Evolutionary conservation across 257 asterid genomes (phyloP).

Genomic region (Verbascum thapsus): DNA sequence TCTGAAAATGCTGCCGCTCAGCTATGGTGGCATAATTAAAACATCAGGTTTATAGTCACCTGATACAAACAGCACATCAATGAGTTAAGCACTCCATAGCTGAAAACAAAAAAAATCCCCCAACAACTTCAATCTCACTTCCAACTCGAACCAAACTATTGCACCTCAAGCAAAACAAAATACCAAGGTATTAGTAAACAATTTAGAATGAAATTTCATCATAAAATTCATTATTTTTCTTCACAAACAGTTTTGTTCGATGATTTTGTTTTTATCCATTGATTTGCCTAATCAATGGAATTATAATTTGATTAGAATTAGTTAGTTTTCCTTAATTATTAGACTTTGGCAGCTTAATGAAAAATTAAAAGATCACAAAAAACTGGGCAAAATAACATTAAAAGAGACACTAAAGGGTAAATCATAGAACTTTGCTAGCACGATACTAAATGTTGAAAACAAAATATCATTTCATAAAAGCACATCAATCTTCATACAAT

Average conservation of each 20-base stretch:
- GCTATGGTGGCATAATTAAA: not conserved
- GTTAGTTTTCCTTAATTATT: too few relatives aligned
- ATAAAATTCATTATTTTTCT: too few relatives aligned
- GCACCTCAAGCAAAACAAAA: not conserved
- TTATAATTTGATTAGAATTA: too few relatives aligned
- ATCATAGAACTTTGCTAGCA: not conserved
- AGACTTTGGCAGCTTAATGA: not conserved
- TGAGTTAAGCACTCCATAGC: not conserved
- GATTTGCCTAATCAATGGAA: too few relatives aligned
- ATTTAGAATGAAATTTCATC: too few relatives aligned
- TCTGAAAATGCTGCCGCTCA: not conserved
- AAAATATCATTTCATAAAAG: constrained; percentile 22
- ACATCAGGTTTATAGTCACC: not conserved
- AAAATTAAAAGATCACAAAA: not conserved
- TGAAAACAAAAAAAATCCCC: not conserved
- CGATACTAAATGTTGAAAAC: not conserved
- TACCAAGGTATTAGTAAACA: too few relatives aligned
- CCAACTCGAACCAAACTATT: too few relatives aligned
- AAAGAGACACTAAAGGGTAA: not conserved
- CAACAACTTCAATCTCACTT: not conserved
- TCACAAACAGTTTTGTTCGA: too few relatives aligned
- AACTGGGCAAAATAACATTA: too few relatives aligned
- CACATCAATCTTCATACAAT: not conserved
- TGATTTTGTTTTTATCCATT: too few relatives aligned
- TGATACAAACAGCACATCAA: constrained; percentile 1